A percentile compares a stretch with the other conserved stretches of the same genome.
Conservation (phyloP, 495 filamentous ascomycete species). For the Penicillium pulvis region DNA sequence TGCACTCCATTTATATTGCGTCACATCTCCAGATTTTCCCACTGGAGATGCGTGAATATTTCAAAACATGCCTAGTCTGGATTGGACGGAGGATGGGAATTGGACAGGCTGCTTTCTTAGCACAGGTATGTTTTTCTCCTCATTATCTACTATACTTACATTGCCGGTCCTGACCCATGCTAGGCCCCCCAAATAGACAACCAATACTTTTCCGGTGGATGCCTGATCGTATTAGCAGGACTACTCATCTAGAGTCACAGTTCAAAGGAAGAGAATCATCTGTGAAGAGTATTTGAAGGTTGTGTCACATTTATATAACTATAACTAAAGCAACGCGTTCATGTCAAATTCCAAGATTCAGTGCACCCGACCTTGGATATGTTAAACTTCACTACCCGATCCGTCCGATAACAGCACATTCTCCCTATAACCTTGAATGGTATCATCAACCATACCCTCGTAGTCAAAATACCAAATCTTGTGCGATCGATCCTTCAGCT, state of each 20-base stretch:
- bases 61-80: constrained; percentile 28
- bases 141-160: background rate
- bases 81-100: constrained; percentile 36
- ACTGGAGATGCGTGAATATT: constrained; percentile 23
- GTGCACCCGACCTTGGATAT: background rate
- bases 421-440: background rate
- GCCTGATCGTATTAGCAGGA: constrained; percentile 26
- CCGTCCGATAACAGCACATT: background rate
- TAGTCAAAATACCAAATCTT: constrained; percentile 25
- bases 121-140: constrained; percentile 12
- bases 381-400: background rate
- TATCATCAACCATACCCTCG: constrained; percentile 15
- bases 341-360: background rate
- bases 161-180: background rate
- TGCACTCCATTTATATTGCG: constrained; percentile 33
- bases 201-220: constrained; percentile 19
- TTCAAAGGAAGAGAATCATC: too few relatives aligned
- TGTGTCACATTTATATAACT: background rate
- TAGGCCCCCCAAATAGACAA: constrained; percentile 12
- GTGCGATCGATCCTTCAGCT: constrained; percentile 19
- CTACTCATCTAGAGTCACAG: constrained; percentile 11
- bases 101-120: constrained; percentile 31
- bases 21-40: constrained; percentile 28
- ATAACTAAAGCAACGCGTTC: background rate
- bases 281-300: too few relatives aligned